Evolutionary conservation across 768 basidiomycete species (phyloP).

Genomic region (Leccinum incarnatum): DNA sequence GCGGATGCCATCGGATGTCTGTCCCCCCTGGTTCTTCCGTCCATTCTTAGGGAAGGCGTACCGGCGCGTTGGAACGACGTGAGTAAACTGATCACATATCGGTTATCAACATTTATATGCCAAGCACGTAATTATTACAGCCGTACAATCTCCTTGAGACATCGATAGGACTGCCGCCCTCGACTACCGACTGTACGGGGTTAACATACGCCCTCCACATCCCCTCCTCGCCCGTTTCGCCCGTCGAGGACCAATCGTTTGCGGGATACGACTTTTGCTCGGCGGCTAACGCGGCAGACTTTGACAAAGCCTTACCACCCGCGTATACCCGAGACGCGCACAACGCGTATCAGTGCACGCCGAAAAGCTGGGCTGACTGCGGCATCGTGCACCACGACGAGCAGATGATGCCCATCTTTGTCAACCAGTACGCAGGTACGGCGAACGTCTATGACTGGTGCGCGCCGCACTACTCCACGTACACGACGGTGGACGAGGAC

Average conservation of each 20-base stretch:
- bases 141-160: slow-evolving; percentile 35
- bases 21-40: slow-evolving; percentile 32
- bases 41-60: slow-evolving; percentile 27
- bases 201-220: slow-evolving; percentile 27
- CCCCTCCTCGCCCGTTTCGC: slow-evolving; percentile 20
- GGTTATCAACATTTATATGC: slow-evolving; percentile 7
- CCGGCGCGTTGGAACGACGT: slow-evolving; percentile 36
- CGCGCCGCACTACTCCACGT: slow-evolving; percentile 16
- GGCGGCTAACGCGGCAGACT: slow-evolving; percentile 3
- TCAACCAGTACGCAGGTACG: slow-evolving; percentile 24
- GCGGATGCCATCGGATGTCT: slow-evolving; percentile 26
- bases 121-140: slow-evolving; percentile 26
- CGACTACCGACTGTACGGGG: slow-evolving; percentile 18
- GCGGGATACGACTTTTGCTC: slow-evolving; percentile 18
- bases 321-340: slow-evolving; percentile 17
- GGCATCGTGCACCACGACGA: slow-evolving; percentile 5
- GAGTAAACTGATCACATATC: slow-evolving; percentile 16
- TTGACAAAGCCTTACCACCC: slow-evolving; percentile 9
- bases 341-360: slow-evolving; percentile 18
- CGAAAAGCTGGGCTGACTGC: slow-evolving; percentile 31
- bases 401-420: slow-evolving; percentile 26
- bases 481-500: not conserved
- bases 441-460: slow-evolving; percentile 26
- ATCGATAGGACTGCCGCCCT: slow-evolving; percentile 27
- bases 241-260: slow-evolving; percentile 25